These are phyloP conservation scores for Malania oleifera DNA, from an alignment of 164 flowering plant genomes.

Conservation along the genomic window DNA sequence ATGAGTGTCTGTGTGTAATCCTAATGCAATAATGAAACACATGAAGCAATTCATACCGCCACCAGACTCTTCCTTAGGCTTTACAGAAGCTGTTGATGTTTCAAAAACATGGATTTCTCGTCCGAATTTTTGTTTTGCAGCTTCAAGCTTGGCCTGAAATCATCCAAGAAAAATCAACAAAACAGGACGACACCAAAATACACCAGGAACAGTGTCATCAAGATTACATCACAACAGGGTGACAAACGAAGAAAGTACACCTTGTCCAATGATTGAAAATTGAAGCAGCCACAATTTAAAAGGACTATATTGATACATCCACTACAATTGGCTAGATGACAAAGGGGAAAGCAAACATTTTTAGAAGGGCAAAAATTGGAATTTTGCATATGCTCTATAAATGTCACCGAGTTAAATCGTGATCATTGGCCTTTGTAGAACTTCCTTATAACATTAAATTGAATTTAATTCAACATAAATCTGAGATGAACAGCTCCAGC, in stretches of 20 bases:
- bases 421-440: no score
- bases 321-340: no score
- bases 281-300: not conserved
- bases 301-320: no score
- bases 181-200: not conserved
- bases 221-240: not conserved
- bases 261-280: not conserved
- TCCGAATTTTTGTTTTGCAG: slow-evolving; percentile 56
- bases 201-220: no score
- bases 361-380: no score
- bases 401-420: no score
- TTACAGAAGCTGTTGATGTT: slow-evolving; percentile 36
- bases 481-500: no score
- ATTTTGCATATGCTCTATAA: no score
- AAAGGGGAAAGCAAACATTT: no score
- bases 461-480: no score
- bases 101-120: slow-evolving; percentile 75
- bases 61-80: slow-evolving; percentile 28
- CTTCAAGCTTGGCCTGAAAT: slow-evolving; percentile 56
- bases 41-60: slow-evolving; percentile 30
- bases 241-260: not conserved
- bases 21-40: not conserved
- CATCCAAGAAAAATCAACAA: not conserved
- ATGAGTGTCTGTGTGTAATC: not conserved
- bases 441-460: no score